phyloP scores from a whole-genome alignment of 1,284 basidiomycete species.

The Violaceomyces palustris region DNA sequence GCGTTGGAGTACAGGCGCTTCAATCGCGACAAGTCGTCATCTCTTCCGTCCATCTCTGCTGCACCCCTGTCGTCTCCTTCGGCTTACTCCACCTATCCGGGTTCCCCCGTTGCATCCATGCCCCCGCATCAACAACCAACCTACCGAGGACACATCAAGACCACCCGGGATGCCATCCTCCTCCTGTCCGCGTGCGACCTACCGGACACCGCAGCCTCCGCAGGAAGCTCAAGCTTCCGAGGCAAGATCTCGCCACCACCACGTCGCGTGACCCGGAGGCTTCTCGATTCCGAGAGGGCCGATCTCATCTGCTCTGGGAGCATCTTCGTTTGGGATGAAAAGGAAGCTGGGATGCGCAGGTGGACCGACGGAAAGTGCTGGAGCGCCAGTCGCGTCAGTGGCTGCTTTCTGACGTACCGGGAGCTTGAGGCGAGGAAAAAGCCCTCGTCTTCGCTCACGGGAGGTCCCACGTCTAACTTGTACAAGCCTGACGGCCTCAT shows the following conservation, averaged over 20 bases:
- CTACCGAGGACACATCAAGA: slow-evolving; percentile 48
- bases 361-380: slow-evolving; percentile 58
- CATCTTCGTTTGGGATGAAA: slow-evolving; percentile 51
- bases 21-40: too few species aligned
- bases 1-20: too few species aligned
- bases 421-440: slow-evolving; percentile 51
- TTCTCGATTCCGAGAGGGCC: slow-evolving; percentile 48
- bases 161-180: slow-evolving; percentile 48
- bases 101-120: too few species aligned
- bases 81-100: too few species aligned
- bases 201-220: slow-evolving; percentile 12
- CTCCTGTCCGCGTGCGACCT: slow-evolving; percentile 49
- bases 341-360: slow-evolving; percentile 55
- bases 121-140: slow-evolving; percentile 46
- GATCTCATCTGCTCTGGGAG: slow-evolving; percentile 42
- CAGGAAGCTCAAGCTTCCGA: too few species aligned
- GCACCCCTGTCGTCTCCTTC: too few species aligned
- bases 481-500: slow-evolving; percentile 52
- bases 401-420: slow-evolving; percentile 56
- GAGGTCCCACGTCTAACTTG: slow-evolving; percentile 39
- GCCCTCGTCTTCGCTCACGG: slow-evolving; percentile 29
- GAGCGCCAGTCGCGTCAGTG: slow-evolving; percentile 57
- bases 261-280: slow-evolving; percentile 40
- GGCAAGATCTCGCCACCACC: too few species aligned
- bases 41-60: too few species aligned